Percentiles rank a stretch among this genome's conserved stretches.
phyloP scores from a whole-genome alignment of 805 yeast species.

The Lipomyces lipofer region DNA sequence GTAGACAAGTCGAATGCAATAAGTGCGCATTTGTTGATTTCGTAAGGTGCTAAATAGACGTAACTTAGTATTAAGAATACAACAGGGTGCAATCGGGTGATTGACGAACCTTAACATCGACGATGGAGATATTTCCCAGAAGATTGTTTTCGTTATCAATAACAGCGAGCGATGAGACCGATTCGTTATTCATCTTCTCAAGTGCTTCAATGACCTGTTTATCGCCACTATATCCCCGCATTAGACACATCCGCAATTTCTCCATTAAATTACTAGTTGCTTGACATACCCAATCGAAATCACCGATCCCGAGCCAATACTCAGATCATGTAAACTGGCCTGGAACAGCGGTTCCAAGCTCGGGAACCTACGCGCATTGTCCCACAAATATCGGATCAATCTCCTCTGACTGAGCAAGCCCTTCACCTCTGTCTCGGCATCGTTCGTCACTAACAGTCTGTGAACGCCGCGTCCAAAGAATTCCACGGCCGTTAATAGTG shows the following conservation, averaged over 20 bases:
- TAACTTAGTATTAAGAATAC: no score
- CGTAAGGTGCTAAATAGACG: slow-evolving; percentile 41
- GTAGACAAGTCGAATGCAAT: slow-evolving; percentile 78
- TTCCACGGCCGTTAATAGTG: slow-evolving; percentile 74
- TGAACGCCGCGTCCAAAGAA: slow-evolving; percentile 94
- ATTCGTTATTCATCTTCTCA: slow-evolving; percentile 72
- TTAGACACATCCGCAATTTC: no score
- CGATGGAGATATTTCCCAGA: slow-evolving; percentile 90
- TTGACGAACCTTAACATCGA: slow-evolving; percentile 90
- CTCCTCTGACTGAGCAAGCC: slow-evolving; percentile 93
- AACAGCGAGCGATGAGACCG: slow-evolving; percentile 89
- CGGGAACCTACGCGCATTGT: slow-evolving; percentile 83
- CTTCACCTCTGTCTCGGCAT: slow-evolving; percentile 51
- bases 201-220: slow-evolving; percentile 85
- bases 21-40: slow-evolving; percentile 83
- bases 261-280: no score
- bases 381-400: slow-evolving; percentile 83
- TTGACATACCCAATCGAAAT: slow-evolving; percentile 76
- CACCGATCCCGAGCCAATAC: slow-evolving; percentile 72
- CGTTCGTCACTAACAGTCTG: slow-evolving; percentile 75
- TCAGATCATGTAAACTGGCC: slow-evolving; percentile 62
- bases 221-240: no score
- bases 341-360: slow-evolving; percentile 73
- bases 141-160: slow-evolving; percentile 74
- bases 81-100: no score